Conservation (phyloP, 768 basidiomycete species). For the Tulasnella sp. region DNA sequence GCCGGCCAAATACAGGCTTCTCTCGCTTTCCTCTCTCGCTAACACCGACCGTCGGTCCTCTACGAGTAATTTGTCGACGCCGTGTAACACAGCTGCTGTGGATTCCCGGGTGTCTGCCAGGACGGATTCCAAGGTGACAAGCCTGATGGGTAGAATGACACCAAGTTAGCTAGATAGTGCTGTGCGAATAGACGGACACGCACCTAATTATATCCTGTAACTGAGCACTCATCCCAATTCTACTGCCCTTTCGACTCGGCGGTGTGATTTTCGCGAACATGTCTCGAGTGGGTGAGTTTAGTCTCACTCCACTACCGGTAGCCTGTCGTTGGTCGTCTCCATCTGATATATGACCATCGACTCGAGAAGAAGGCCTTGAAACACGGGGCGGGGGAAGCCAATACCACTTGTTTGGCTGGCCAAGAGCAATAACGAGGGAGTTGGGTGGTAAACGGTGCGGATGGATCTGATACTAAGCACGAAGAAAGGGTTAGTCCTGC, state of each 20-base stretch:
- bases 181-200: slow-evolving; percentile 34
- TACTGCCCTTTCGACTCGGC: slow-evolving; percentile 31
- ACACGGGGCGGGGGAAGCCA: slow-evolving; percentile 47
- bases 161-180: slow-evolving; percentile 17
- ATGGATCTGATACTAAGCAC: slow-evolving; percentile 31
- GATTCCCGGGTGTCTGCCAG: slow-evolving; percentile 43
- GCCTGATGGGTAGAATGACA: slow-evolving; percentile 35
- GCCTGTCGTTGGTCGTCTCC: slow-evolving; percentile 27
- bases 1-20: slow-evolving; percentile 53
- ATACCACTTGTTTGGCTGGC: slow-evolving; percentile 58
- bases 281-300: slow-evolving; percentile 3
- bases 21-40: slow-evolving; percentile 61
- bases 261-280: slow-evolving; percentile 3
- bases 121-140: slow-evolving; percentile 45
- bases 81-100: slow-evolving; percentile 38
- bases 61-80: slow-evolving; percentile 39
- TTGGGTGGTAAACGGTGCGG: slow-evolving; percentile 62
- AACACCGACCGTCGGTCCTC: slow-evolving; percentile 29
- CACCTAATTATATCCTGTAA: slow-evolving; percentile 74
- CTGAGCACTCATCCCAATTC: slow-evolving; percentile 48
- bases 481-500: background rate
- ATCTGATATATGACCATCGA: slow-evolving; percentile 35
- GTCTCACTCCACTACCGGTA: slow-evolving; percentile 19
- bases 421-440: slow-evolving; percentile 62
- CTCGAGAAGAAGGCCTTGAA: slow-evolving; percentile 30